Base-by-base conservation (phyloP, 306 rosid genomes). In the Lathyrus sativus region DNA sequence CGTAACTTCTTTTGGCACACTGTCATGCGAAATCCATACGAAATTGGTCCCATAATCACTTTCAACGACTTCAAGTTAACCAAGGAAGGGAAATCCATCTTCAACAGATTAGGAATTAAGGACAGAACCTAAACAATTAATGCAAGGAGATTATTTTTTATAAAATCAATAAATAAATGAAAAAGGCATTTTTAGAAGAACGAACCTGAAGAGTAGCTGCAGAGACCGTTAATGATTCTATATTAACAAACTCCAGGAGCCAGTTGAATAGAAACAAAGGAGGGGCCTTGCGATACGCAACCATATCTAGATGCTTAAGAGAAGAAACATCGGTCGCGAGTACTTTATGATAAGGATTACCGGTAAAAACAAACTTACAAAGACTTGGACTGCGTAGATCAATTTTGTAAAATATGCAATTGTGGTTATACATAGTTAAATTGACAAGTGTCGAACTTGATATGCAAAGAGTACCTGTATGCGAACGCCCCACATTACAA, bases 381-480 rank as follows among this genome's bases (percentile, higher is more conserved):
- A 76, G 67, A 14, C 24, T 62, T 5, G 76, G 76, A 6, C 72
- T 35, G 3, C 38, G 45, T 2, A 77, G 31, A 67, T 11, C 39
- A 37, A 77, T 18, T 6, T 55, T 24, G 56, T 63, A 35, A 28
- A 22, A 45, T 6, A 11, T n/a, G n/a, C 9, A 3, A 0, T 4
- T 4, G 7, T 7, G 12, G 62, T 11, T 14, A n/a, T 7, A 10
- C 26, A 76, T 3, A 4, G 76, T 56, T 0, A 77, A 71, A 64
- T 14, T 64, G 2, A 12, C 13, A 11, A 76, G 80, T 3, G 70
- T 33, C 2, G 0, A 0, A 28, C 54, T 70, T 2, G 68, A 54
- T 62, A 76, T 15, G 39, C 37, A 70, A 3, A 76, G 81, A 1
- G 9, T 46, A 2, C 0, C 3, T 18, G 68, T n/a, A n/a, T n/a